Evolutionary conservation across 2,329 filamentous ascomycete genomes (phyloP), one percentile per base, ranked within the genome.

Genomic region (Cordyceps pruinosa): DNA sequence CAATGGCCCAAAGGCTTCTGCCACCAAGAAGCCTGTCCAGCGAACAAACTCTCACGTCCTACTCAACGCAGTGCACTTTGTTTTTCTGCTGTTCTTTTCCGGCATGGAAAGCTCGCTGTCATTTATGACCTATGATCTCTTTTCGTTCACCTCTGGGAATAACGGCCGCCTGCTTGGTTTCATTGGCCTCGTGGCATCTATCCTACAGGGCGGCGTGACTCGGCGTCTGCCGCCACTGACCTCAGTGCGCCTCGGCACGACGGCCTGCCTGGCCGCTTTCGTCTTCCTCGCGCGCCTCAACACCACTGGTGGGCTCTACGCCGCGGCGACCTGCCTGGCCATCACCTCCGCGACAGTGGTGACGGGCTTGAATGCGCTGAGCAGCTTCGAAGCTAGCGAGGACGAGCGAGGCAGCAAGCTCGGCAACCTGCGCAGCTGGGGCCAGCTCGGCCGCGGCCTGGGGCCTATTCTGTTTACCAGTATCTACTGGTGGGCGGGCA

Each of bases 61-160:
- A 13, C 84, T 99, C 47, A 97, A 97, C 69, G 74, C 87, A 1
- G 86, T 90, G 0, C 94, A 99, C 72, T 88, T 97, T 67, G 75
- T 87, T 47, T 99, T 99, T 72, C 85, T 99, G 59, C 84, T 99
- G 13, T 96, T 96, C 73, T 99, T 99, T 74, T 96, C 90, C 2
- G 94, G 94, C 60, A 93, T 99, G 88, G 94, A 99, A 70, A 97
- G 96, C 72, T 96, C 91, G 1, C 81, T 99, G 3, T 92, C 94
- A 0, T 99, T 99, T 71, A 92, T 99, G 84, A 97, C 93, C 0
- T 96, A 94, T 66, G 93, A 96, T 54, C 82, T 99, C 45, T 97
- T 97, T 71, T 82, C 82, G 9, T 95, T 94, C 69, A 83, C 80
- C 12, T 87, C 91, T 1, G 82, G 85, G 44, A 82, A 90, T 53